Evolutionary conservation across 2,329 filamentous ascomycete species (phyloP), one percentile per base, ranked within the genome.

Genomic region (Nothophaeocryptopus gaeumannii): DNA sequence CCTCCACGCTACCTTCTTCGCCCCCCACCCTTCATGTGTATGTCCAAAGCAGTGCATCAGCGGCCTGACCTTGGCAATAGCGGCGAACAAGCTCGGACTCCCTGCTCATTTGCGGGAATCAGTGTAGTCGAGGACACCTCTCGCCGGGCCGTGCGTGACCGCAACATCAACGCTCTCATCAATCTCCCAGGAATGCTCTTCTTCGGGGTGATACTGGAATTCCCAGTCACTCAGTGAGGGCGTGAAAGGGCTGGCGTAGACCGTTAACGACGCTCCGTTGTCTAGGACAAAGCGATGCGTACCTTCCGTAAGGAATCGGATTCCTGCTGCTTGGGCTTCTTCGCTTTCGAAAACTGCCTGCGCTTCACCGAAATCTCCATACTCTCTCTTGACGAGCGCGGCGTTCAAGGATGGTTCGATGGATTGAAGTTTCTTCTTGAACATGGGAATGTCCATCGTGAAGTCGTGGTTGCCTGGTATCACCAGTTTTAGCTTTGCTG

Each of bases 401-500:
- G 41, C 40, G 5, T 50, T 36, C 15, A 35, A 14, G 8, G 40
- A 38, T 9, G 30, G 26, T 30, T 26, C 13, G 15, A 26, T 39
- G 15, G 41, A 34, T 5, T 47, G 30, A 8, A 52, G 45, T 13
- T 45, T 34, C 10, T 48, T 58, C 52, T 46, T 50, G 46, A 30
- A 64, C 35, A 44, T 52, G 4, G 39, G 12, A 7, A 7, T 26
- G 43, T 85, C 80, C 1, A 84, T 71, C 3, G 75, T 77, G 37
- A 82, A 69, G 59, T 84, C 81, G 65, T 85, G 82, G 59, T 84
- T 84, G 0, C 82, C 82, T 0, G 81, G 76, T 51, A 85, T 83
- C 14, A 84, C 76, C 16, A 85, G 69, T 59, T 84, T 85, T 5
- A 84, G 63, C 8, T 76, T 73, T 2, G 80, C 80, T 11, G 78